Base-by-base conservation (phyloP, 2,329 filamentous ascomycete genomes). In the Colletotrichum musae region DNA sequence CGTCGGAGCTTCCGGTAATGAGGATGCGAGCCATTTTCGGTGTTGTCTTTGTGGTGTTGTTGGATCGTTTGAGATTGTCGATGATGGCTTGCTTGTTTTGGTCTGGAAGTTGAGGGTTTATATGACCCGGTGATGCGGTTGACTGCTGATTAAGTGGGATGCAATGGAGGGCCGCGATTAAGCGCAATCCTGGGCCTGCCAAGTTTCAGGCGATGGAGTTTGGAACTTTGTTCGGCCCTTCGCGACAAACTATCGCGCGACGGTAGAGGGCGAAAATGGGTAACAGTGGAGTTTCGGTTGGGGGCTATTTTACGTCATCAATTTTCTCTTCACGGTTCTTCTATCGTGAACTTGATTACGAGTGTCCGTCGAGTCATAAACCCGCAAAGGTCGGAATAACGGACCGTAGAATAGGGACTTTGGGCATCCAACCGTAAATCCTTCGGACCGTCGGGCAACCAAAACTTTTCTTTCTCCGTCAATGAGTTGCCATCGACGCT, bases 1-100 rank as follows among this genome's bases (percentile, higher is more conserved):
- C 88, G 74, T 90, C 88, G 13, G 85, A 84, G 24, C 86, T 88
- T 53, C 88, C 87, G 9, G 88, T 90, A 68, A 90, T 88, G 24
- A 69, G 28, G 7, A 69, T 66, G 1, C 66, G 61, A 5, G 62
- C 66, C 66, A 69, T 69, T 52, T 13, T 47, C 26, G 26, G 18
- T 6, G 3, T 32, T 32, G 6, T 32, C 28, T 32, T 32, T 32
- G 9, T 9, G 28, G 2, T 32, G 28, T 32, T 32, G 5, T 32
- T 32, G 28, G 28, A 7, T 32, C 6, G 5, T 32, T 32, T 32
- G 6, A 32, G 28, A 6, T 6, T 32, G 28, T 32, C 28, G 28
- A 32, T 32, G 28, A 32, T 32, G 28, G 5, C 7, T 9, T 32
- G 28, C 28, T 32, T 6, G 28, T 43, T 52, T 2, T 2, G 45